phyloP scores from a whole-genome alignment of 176 grass and related monocot species.

The Typha latifolia region DNA sequence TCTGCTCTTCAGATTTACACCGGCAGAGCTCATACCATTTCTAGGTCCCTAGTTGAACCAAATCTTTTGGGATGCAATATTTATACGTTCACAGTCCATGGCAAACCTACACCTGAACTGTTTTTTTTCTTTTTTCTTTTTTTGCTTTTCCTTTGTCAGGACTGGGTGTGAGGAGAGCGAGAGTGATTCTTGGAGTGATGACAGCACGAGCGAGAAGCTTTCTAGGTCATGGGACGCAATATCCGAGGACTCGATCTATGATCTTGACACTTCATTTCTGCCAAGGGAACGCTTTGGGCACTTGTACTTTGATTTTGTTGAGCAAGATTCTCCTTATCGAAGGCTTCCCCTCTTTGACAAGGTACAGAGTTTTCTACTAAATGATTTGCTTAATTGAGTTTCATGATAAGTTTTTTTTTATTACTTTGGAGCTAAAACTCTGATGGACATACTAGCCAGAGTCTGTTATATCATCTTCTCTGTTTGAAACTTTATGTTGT shows the following conservation, averaged over 20 bases:
- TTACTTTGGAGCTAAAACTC: neutral
- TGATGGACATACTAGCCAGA: neutral
- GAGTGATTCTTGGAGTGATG: slow-evolving; percentile 64
- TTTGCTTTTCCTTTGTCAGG: neutral
- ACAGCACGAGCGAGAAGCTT: slow-evolving; percentile 34
- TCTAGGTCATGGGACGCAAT: slow-evolving; percentile 49
- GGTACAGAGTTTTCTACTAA: slow-evolving; percentile 21
- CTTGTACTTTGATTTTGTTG: slow-evolving; percentile 44
- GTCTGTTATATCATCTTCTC: neutral
- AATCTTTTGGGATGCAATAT: neutral
- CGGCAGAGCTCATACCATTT: slow-evolving; percentile 19
- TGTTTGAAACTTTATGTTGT: slow-evolving; percentile 11
- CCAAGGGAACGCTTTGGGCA: slow-evolving; percentile 24
- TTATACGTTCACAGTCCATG: neutral
- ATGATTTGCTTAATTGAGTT: neutral
- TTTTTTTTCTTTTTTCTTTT: neutral
- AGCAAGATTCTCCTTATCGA: slow-evolving; percentile 49
- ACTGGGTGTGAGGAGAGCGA: slow-evolving; percentile 36
- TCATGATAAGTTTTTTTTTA: neutral
- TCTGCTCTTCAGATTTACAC: slow-evolving; percentile 73
- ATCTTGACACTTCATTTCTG: slow-evolving; percentile 13
- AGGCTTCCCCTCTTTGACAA: slow-evolving; percentile 48
- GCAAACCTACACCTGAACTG: neutral
- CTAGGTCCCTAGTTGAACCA: slow-evolving; percentile 26
- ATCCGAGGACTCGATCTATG: slow-evolving; percentile 26